Base-by-base conservation (phyloP, 1,284 basidiomycete species). In the Clitocybe nebularis region DNA sequence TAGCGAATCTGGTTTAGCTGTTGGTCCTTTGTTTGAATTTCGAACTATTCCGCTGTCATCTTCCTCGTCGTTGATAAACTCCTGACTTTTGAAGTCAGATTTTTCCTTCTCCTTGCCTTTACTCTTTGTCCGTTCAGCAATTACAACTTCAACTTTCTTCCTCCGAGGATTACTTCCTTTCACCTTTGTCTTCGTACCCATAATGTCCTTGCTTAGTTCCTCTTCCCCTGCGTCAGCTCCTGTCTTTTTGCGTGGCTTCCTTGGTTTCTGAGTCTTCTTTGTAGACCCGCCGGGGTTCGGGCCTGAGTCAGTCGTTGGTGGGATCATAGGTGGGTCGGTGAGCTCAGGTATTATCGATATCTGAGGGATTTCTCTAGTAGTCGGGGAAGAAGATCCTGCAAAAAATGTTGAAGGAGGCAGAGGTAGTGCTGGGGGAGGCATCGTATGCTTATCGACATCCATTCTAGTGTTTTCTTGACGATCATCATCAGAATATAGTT, bases 321-420 rank as follows among this genome's bases (percentile, higher is more conserved):
- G 55, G 11, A 62, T 42, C 36, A 48, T 49, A 14, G 56, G 57
- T 35, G 61, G 38, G 42, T 64, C 59, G 14, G 63, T 52, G 6
- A 60, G 28, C 8, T 54, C 56, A 7, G 41, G 8, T 13, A 26
- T 11, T 36, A 38, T 16, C 17, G 33, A 26, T 26, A 29, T 39
- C 16, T 39, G 17, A 17, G 37, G 37, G 3, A 14, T 40, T 7
- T 28, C 21, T 1, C 39, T 39, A 13, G 41, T 24, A 1, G 43
- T 36, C 20, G 51, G 40, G 13, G 63, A 62, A 10, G 66, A 65
- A 4, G 67, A 64, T 1, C 56, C 56, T 3, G 63, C 61, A 41
- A 68, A 68, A 44, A 64, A 67, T 14, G 66, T 66, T 0, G 61
- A 56, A 19, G 66, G 64, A 1, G 57, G 64, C 33, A 32, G 34